These are phyloP conservation scores for Codiaeum variegatum DNA, from an alignment of 441 rosid genomes.

Conservation along the genomic window DNA sequence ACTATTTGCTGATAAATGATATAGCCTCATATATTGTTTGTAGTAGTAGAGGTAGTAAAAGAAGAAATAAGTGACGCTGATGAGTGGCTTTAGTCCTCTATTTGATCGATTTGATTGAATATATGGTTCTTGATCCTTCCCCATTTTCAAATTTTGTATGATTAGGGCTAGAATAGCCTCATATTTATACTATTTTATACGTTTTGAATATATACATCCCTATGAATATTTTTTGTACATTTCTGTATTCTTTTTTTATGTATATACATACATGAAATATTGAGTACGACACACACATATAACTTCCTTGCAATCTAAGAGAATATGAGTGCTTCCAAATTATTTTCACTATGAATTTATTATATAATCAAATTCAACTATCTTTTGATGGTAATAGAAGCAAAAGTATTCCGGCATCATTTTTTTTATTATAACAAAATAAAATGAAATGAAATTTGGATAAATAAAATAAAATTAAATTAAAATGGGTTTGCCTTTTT, in stretches of 20 bases:
- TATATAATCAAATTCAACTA: background rate
- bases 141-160: conserved; percentile 32
- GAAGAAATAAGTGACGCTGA: conserved; percentile 33
- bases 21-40: conserved; percentile 7
- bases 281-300: background rate
- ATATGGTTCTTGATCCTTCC: conserved; percentile 10
- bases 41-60: conserved; percentile 35
- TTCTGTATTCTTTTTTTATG: background rate
- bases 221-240: no score
- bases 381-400: conserved; percentile 15
- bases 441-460: background rate
- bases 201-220: no score
- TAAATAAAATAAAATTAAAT: no score
- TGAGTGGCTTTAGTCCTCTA: conserved; percentile 23
- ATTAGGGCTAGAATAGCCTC: conserved; percentile 19
- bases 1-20: conserved; percentile 22
- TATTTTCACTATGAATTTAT: conserved; percentile 2
- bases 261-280: background rate
- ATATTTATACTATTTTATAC: background rate
- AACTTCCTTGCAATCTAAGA: conserved; percentile 15
- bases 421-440: background rate
- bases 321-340: conserved; percentile 6
- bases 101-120: no score
- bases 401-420: background rate
- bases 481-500: no score